Conservation (phyloP, 2,329 filamentous ascomycete species). For the Zalaria sp. region DNA sequence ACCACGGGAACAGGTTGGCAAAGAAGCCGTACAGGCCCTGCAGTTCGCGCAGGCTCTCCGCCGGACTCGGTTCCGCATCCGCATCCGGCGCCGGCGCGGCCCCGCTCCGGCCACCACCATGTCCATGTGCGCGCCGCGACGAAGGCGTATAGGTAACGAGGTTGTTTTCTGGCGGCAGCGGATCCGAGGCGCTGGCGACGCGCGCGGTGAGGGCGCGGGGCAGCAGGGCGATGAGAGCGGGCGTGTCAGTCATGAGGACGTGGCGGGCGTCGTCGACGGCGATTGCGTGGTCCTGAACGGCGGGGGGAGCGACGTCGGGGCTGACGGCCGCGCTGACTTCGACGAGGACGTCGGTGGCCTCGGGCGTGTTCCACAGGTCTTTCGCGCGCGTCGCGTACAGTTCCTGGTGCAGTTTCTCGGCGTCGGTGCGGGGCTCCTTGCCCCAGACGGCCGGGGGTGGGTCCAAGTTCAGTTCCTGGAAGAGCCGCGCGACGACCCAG, state of each 20-base stretch:
- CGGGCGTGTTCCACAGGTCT: constrained; percentile 73
- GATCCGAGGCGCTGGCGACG: constrained; percentile 65
- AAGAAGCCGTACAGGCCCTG: constrained; percentile 15
- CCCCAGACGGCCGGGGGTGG: constrained; percentile 75
- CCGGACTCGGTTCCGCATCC: constrained; percentile 4
- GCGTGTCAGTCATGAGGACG: constrained; percentile 63
- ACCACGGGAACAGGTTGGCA: constrained; percentile 15
- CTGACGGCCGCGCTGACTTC: constrained; percentile 47
- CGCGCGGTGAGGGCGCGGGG: constrained; percentile 50
- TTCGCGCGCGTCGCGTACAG: constrained; percentile 66
- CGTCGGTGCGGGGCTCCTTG: constrained; percentile 48
- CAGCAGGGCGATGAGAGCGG: constrained; percentile 53
- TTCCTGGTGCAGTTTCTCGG: constrained; percentile 56
- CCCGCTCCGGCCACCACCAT: constrained; percentile 1
- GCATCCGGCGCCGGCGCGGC: background rate
- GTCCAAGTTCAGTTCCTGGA: constrained; percentile 66
- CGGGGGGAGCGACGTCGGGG: constrained; percentile 26
- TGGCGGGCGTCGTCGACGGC: constrained; percentile 54
- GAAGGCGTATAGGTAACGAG: constrained; percentile 11
- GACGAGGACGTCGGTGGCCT: constrained; percentile 53
- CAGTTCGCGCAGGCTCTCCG: constrained; percentile 13
- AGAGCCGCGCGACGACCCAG: constrained; percentile 72
- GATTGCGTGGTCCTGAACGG: constrained; percentile 24
- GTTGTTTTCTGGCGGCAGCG: constrained; percentile 53
- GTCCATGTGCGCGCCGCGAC: constrained; percentile 9